Evolutionary conservation across 371 early-diverging fungal species (phyloP), one percentile per base, ranked within the genome.

Genomic region (Mycotypha africana): DNA sequence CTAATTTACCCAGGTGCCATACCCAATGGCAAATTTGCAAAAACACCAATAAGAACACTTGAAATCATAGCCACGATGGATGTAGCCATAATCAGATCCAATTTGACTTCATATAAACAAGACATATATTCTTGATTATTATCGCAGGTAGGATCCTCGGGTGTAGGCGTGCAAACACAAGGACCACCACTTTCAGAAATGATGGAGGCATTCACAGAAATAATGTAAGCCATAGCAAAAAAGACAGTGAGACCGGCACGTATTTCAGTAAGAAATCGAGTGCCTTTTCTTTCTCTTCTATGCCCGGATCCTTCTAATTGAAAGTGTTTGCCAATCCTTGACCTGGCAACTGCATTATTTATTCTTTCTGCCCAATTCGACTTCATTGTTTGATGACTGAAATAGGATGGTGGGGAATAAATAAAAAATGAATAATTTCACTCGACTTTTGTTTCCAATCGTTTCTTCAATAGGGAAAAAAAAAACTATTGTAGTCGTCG

Each of bases 11-110:
- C 87, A 24, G 88, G 87, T 0, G 89, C 88, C 51, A 90, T 62
- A 36, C 82, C 86, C 43, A 88, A 57, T 11, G 91, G 91, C 47
- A 88, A 69, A 49, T 90, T 89, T 17, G 89, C 82, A 48, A 82
- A 62, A 17, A 76, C 43, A 30, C 87, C 89, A 71, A 90, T 81
- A 30, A 82, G 56, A 4, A 85, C 53, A 45, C 74, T 78, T 0
- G 85, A 74, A 37, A 87, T 73, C 59, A 76, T 73, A 12, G 85
- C 70, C 38, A 80, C 70, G 36, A 83, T 81, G 16, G 85, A 73
- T 0, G 86, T 88, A 22, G 82, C 85, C 10, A 84, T 81, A 47
- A 88, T 82, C 47, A 88, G 45, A 47, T 84, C 81, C 44, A 85
- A 67, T 60, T 78, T 78, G 40, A 86, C 53, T 31, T 73, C 65